Evolutionary conservation across 2,329 filamentous ascomycete species (phyloP), one percentile per base, ranked within the genome.

Genomic region (Fonsecaea monophora): DNA sequence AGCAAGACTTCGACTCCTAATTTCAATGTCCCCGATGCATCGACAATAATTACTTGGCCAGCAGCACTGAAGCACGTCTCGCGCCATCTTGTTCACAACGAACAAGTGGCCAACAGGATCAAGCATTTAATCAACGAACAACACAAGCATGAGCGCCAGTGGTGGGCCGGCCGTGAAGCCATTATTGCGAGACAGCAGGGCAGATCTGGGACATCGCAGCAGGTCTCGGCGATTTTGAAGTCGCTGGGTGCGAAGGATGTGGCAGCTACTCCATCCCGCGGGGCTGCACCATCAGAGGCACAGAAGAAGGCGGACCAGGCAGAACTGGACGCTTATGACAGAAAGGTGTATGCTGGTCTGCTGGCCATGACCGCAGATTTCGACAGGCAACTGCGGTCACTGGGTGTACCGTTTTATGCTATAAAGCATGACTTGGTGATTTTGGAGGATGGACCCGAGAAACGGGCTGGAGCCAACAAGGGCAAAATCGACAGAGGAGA

Each of bases 351-450:
- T 71, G 82, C 80, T 62, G 87, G 87, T 2, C 84, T 85, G 59
- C 77, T 77, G 48, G 80, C 85, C 10, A 89, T 91, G 88, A 82
- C 84, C 0, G 79, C 81, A n/a, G 83, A 84, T 13, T 85, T 89
- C 76, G 81, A 79, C 6, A 75, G 77, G 1, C 85, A 87, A 69
- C 75, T 91, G 55, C 85, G 85, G 64, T 78, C 76, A 7, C 74
- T 90, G 37, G 86, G 84, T 8, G 83, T 89, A 40, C 87, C 87
- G 0, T 89, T 89, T 74, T 89, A 88, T 72, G 84, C 82, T 5
- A 83, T 85, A 34, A 80, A 79, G 63, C 71, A 77, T 48, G 78
- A 80, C 10, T 72, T 84, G 38, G 76, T 86, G 35, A 66, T 80
- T 18, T 70, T 73, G 5, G 75, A 76, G 35, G 53, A 69, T 53